phyloP scores from a whole-genome alignment of 2,329 filamentous ascomycete species.

The Aquanectria penicillioides region DNA sequence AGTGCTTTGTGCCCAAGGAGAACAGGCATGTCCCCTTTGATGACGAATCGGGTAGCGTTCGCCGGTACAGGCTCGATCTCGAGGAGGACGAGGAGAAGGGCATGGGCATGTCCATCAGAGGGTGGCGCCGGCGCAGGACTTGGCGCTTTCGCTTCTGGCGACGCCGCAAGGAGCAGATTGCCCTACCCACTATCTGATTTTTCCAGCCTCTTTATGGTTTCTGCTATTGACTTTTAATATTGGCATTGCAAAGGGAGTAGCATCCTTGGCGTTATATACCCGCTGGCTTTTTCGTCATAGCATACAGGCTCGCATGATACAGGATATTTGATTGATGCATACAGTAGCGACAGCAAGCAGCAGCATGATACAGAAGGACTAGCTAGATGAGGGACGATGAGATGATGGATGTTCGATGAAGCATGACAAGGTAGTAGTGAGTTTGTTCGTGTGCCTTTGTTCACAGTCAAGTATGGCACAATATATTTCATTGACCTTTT shows the following conservation, averaged over 20 bases:
- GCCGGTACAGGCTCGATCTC: constrained; percentile 69
- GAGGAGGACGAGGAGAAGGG: constrained; percentile 54
- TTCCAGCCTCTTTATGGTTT: constrained; percentile 1
- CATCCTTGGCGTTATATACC: constrained; percentile 52
- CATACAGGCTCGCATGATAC: constrained; percentile 36
- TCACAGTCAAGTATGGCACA: constrained; percentile 25
- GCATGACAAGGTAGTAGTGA: constrained; percentile 32
- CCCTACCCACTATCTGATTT: constrained; percentile 13
- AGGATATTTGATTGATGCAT: constrained; percentile 36
- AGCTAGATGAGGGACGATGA: constrained; percentile 30
- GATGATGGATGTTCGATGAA: constrained; percentile 25
- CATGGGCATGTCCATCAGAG: constrained; percentile 7
- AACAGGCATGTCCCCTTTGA: constrained; percentile 65
- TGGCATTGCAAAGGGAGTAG: constrained; percentile 39
- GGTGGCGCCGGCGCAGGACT: constrained; percentile 35
- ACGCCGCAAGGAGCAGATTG: constrained; percentile 35
- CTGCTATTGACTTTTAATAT: constrained; percentile 23
- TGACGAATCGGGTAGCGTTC: constrained; percentile 71
- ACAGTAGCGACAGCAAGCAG: constrained; percentile 25
- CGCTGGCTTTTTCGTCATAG: constrained; percentile 41
- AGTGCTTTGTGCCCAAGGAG: constrained; percentile 65
- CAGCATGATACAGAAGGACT: constrained; percentile 28
- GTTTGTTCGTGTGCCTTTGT: constrained; percentile 18
- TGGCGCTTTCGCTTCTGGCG: constrained; percentile 45
- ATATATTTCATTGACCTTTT: constrained; percentile 22